phyloP scores from a whole-genome alignment of 345 rosid species.

The Trapa bicornis region DNA sequence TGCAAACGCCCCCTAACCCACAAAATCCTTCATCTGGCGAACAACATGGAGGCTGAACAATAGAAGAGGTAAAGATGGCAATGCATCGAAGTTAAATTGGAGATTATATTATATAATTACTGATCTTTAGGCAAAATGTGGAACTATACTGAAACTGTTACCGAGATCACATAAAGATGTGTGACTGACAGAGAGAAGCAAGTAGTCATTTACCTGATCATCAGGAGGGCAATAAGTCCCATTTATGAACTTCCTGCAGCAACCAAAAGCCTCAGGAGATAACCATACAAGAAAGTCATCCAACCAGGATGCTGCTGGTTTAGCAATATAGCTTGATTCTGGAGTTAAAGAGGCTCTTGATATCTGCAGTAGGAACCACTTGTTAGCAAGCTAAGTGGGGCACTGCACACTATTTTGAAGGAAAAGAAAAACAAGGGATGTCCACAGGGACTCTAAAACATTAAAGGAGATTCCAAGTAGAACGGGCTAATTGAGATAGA shows the following conservation, averaged over 20 bases:
- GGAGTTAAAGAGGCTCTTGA: conserved; percentile 68
- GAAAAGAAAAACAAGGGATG: background rate
- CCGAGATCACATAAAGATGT: background rate
- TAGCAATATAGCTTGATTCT: conserved; percentile 80
- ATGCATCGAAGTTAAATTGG: conserved; percentile 1
- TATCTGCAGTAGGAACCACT: conserved; percentile 36
- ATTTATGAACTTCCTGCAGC: conserved; percentile 75
- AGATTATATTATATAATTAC: background rate
- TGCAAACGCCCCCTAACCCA: conserved; percentile 60
- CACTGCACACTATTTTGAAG: background rate
- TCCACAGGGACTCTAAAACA: background rate
- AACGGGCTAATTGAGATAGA: background rate
- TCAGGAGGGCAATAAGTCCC: conserved; percentile 85
- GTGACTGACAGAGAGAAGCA: background rate
- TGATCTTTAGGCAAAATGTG: too few relatives aligned
- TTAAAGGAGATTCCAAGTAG: background rate
- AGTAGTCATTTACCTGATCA: conserved; percentile 60
- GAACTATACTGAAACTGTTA: background rate
- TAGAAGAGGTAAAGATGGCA: background rate
- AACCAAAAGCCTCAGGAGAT: conserved; percentile 93
- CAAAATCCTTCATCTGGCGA: conserved; percentile 58
- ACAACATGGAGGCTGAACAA: conserved; percentile 84
- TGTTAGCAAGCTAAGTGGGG: background rate
- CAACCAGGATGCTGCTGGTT: conserved; percentile 98
- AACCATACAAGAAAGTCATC: conserved; percentile 92